Evolutionary conservation across 1,284 basidiomycete species (phyloP), one percentile per base, ranked within the genome.

Genomic region (Fomitopsis schrenkii): DNA sequence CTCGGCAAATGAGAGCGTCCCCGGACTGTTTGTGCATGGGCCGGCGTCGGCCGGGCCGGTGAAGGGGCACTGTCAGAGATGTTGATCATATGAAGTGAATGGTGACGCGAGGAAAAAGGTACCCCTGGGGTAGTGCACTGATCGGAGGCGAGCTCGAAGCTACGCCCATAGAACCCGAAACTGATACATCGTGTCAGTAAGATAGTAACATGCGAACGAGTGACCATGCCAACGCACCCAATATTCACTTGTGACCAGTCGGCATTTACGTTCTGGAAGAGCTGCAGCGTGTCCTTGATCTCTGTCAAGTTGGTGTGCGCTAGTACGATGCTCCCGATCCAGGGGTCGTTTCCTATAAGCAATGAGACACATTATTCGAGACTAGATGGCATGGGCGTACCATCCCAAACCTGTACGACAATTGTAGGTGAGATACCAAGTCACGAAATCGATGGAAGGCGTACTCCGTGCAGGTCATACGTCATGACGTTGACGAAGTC

Each of bases 401-500:
- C 44, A 22, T 45, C 44, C 44, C 44, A 45, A 7, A 45, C 44
- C 44, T 45, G n/a, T 22, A 22, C 2, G 22, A 9, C 35, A 12
- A 36, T 6, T 1, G 10, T 5, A 22, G 1, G 10, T 45, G 8
- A 45, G n/a, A 9, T 5, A 45, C 8, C 6, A n/a, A 19, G 9
- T 8, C 9, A 6, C 19, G n/a, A 10, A 10, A 22, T 22, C 22
- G 22, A 22, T 22, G 22, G 22, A 22, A n/a, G 5, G 22, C 44
- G 5, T 22, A 45, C 59, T 19, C 66, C 69, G 57, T 72, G 71
- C n/a, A 72, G 59, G 54, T 72, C 71, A 46, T 60, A 57, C 14
- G 59, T 66, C 67, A 68, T 66, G 40, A 66, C 60, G 56, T 71
- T 71, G 45, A 71, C 64, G 67, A 71, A 72, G 55, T 74, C 69